Evolutionary conservation across 139 green algal genomes (phyloP), one percentile per base, ranked within the genome.

Genomic region (Micractinium sp.): DNA sequence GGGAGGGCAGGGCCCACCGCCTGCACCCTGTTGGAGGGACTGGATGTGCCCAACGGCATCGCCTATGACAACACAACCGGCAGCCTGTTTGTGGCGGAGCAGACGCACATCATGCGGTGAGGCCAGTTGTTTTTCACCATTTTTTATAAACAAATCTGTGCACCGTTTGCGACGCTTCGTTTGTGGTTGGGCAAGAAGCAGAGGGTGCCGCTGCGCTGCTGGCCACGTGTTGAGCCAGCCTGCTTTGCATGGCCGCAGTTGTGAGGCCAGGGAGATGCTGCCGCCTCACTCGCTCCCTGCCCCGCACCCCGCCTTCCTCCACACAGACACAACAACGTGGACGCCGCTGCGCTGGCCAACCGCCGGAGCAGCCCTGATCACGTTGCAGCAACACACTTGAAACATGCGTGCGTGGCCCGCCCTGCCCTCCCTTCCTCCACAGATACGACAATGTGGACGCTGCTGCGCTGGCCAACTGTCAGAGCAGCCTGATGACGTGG

Each of bases 371-470:
- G 20, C 9, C n/a, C 78, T 84, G 12, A 18, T 84, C 14, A 29
- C 13, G 5, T 35, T 15, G 41, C 36, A 9, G n/a, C 25, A 56
- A 56, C 47, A 5, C 5, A 56, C 9, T 56, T 56, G 47, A 56
- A 56, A 56, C 47, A 16, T 56, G 9, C 47, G 47, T 5, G 47
- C 47, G 47, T 75, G 67, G n/a, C n/a, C n/a, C n/a, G n/a, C 23
- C 67, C 4, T 33, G 27, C 67, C n/a, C 22, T 35, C 22, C 4
- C 67, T 4, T 33, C 18, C 25, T 33, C 71, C 29, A 4, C 71
- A 77, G 71, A 33, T 77, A 77, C 71, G 71, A 77, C 71, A 77
- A 77, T 20, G 78, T 84, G 29, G 78, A 84, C 31, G 27, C 53
- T 0, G 78, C 78, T n/a, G 78, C 78, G 0, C 78, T 66, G 13